phyloP scores from a whole-genome alignment of 495 filamentous ascomycete species.

The Penicillium simplicissimum region DNA sequence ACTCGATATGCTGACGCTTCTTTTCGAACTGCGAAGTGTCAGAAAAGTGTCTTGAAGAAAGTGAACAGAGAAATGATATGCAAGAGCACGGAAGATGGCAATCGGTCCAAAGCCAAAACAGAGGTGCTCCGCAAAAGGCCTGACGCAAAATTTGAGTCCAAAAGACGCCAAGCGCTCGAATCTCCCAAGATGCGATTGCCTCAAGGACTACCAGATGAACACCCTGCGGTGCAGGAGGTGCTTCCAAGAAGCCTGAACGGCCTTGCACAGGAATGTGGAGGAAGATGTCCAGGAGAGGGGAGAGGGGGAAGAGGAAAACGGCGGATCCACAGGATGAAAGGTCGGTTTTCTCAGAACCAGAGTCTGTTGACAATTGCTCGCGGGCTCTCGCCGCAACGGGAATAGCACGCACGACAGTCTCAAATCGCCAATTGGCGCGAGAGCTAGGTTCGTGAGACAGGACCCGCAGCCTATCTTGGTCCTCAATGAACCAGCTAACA shows the following conservation, averaged over 20 bases:
- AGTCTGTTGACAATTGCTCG: background rate
- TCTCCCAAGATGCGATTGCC: background rate
- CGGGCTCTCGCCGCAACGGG: background rate
- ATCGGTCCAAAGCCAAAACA: background rate
- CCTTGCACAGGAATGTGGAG: background rate
- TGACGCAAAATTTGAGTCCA: background rate
- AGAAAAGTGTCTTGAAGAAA: constrained; percentile 18
- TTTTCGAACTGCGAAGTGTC: constrained; percentile 73
- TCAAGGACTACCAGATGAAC: background rate
- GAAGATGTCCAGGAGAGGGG: background rate
- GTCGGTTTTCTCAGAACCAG: background rate
- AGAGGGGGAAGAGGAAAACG: background rate
- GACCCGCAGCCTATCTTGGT: background rate
- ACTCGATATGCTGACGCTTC: constrained; percentile 84
- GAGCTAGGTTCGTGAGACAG: background rate
- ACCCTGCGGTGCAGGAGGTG: background rate
- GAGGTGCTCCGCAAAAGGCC: background rate
- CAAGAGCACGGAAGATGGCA: background rate
- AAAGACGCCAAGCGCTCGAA: background rate
- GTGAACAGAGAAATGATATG: background rate
- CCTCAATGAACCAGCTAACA: background rate
- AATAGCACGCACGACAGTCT: background rate
- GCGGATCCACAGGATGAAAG: background rate
- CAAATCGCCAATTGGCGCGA: background rate
- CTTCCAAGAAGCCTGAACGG: background rate